phyloP scores from a whole-genome alignment of 164 flowering plant genomes.

The Vitis labrusca region DNA sequence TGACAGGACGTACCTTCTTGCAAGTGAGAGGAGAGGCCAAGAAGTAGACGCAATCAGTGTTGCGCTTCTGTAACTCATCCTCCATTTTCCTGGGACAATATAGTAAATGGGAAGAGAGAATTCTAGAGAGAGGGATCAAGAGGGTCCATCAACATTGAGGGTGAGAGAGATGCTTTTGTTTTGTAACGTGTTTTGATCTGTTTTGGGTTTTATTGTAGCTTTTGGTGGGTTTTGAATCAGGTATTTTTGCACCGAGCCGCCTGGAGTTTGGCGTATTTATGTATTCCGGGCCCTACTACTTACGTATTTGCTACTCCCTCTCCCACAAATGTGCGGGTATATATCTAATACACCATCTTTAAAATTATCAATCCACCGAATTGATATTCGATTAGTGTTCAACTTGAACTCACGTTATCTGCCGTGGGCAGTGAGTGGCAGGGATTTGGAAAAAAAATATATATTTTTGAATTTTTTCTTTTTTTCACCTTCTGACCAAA shows the following conservation, averaged over 20 bases:
- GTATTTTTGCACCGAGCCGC: neutral
- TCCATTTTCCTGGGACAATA: constrained; percentile 34
- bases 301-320: too few relatives aligned
- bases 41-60: constrained; percentile 85
- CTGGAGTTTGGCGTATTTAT: neutral
- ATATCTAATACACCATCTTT: too few relatives aligned
- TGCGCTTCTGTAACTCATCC: constrained; percentile 51
- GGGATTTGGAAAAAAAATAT: too few relatives aligned
- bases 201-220: neutral
- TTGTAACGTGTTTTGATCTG: neutral
- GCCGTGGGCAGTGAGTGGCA: too few relatives aligned
- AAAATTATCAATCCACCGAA: too few relatives aligned
- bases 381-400: too few relatives aligned
- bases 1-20: constrained; percentile 54
- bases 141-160: neutral
- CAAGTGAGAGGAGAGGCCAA: constrained; percentile 93
- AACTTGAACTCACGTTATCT: too few relatives aligned
- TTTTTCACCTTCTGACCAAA: too few relatives aligned
- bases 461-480: too few relatives aligned
- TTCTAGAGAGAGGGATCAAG: neutral
- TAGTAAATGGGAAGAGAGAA: neutral
- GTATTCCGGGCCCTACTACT: neutral
- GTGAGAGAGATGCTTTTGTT: neutral
- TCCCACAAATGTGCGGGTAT: too few relatives aligned
- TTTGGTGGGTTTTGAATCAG: neutral